phyloP scores from a whole-genome alignment of 768 basidiomycete species.

The Agaricus subrufescens region DNA sequence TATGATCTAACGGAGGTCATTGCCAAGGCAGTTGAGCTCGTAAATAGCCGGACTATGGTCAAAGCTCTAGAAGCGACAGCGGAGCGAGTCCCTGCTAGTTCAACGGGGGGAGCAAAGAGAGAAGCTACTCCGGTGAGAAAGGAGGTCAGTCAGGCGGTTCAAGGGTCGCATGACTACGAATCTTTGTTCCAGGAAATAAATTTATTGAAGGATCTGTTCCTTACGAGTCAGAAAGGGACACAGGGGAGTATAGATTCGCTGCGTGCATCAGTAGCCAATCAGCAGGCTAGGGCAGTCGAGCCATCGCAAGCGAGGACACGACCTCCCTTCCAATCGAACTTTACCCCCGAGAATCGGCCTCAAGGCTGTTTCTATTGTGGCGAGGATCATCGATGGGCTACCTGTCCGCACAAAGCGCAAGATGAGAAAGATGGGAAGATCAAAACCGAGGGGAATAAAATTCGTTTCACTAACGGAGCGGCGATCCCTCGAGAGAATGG shows the following conservation, averaged over 20 bases:
- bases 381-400: background rate
- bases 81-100: background rate
- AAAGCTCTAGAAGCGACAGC: background rate
- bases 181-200: too few species aligned
- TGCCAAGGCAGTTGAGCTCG: background rate
- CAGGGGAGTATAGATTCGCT: too few species aligned
- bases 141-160: too few species aligned
- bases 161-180: too few species aligned
- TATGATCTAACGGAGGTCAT: background rate
- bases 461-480: background rate
- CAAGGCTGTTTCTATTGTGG: slow-evolving; percentile 2
- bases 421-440: slow-evolving; percentile 1
- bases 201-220: too few species aligned
- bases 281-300: background rate
- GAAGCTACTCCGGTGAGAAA: too few species aligned
- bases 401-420: background rate
- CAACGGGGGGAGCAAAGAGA: background rate
- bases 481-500: background rate
- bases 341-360: background rate
- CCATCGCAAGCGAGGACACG: background rate
- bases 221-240: too few species aligned
- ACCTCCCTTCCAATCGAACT: too few species aligned
- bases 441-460: background rate
- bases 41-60: background rate
- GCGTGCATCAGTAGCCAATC: too few species aligned